phyloP scores from a whole-genome alignment of 176 grass and related monocot species.

The Leersia perrieri region DNA sequence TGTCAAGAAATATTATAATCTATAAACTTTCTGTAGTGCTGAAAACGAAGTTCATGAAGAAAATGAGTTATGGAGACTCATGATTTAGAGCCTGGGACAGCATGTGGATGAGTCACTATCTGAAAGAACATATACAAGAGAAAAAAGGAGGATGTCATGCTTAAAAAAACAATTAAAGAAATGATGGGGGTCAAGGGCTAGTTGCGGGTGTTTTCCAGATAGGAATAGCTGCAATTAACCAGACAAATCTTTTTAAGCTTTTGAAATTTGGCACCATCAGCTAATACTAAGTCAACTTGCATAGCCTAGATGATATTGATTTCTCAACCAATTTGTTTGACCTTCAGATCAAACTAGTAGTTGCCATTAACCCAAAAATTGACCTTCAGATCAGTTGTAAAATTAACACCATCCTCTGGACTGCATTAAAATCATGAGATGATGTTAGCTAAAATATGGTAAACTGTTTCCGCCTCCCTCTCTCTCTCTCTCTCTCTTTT shows the following conservation, averaged over 20 bases:
- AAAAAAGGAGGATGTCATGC: slow-evolving; percentile 2
- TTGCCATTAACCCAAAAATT: background rate
- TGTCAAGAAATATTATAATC: background rate
- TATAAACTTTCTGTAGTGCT: background rate
- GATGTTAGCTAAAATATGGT: background rate
- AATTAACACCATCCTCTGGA: background rate
- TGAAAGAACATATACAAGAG: background rate
- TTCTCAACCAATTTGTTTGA: slow-evolving; percentile 36
- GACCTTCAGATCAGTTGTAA: background rate
- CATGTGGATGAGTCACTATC: slow-evolving; percentile 8
- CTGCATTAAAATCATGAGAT: background rate
- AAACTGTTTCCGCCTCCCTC: background rate
- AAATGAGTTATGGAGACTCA: background rate
- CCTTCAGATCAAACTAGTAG: slow-evolving; percentile 12
- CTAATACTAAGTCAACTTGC: background rate
- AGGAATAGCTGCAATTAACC: background rate
- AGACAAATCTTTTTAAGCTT: background rate
- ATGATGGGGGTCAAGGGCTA: slow-evolving; percentile 6
- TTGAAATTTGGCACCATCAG: background rate
- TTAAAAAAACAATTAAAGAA: slow-evolving; percentile 13
- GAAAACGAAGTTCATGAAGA: slow-evolving; percentile 20
- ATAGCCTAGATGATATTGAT: background rate
- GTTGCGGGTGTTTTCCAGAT: background rate
- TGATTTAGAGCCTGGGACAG: background rate
- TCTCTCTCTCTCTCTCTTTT: too few relatives aligned